These are phyloP conservation scores for Xylariaceae sp. DNA, from an alignment of 2,329 filamentous ascomycete genomes.

Conservation along the genomic window DNA sequence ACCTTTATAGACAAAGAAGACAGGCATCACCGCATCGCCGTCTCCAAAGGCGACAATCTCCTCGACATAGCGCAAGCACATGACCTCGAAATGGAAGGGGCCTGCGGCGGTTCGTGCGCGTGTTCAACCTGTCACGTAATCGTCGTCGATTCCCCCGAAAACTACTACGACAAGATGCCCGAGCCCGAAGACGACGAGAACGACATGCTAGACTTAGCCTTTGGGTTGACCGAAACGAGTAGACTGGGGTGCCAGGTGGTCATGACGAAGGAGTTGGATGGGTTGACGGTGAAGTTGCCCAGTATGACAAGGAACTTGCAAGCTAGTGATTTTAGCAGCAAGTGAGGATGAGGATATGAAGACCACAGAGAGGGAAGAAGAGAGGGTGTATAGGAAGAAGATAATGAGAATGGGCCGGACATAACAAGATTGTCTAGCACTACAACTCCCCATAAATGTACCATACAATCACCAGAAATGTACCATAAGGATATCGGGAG, in stretches of 20 bases:
- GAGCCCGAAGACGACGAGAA: constrained; percentile 79
- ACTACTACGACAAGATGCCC: constrained; percentile 72
- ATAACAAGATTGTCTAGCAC: too few species aligned
- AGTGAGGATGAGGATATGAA: constrained; percentile 2
- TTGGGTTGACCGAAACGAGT: constrained; percentile 81
- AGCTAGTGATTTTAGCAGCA: constrained; percentile 73
- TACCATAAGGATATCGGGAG: constrained; percentile 21
- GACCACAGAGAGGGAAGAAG: not conserved
- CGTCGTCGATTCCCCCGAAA: constrained; percentile 67
- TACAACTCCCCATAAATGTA: too few species aligned
- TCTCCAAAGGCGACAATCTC: constrained; percentile 84
- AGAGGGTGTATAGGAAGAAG: not conserved
- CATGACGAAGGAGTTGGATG: constrained; percentile 88
- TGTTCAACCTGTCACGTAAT: constrained; percentile 94
- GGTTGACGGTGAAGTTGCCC: constrained; percentile 78
- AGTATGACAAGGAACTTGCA: constrained; percentile 95
- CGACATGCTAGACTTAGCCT: constrained; percentile 87
- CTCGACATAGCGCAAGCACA: constrained; percentile 92
- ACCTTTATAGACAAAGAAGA: constrained; percentile 94
- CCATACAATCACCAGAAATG: too few species aligned
- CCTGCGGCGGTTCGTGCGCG: constrained; percentile 89
- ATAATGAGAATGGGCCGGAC: not conserved
- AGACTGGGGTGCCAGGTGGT: constrained; percentile 84
- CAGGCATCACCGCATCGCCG: constrained; percentile 69
- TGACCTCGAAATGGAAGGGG: constrained; percentile 97